Percentiles rank a stretch among this genome's conserved stretches.
These are phyloP conservation scores for Rhododendron ferrugineum DNA, from an alignment of 148 eudicot genomes.

Conservation along the genomic window DNA sequence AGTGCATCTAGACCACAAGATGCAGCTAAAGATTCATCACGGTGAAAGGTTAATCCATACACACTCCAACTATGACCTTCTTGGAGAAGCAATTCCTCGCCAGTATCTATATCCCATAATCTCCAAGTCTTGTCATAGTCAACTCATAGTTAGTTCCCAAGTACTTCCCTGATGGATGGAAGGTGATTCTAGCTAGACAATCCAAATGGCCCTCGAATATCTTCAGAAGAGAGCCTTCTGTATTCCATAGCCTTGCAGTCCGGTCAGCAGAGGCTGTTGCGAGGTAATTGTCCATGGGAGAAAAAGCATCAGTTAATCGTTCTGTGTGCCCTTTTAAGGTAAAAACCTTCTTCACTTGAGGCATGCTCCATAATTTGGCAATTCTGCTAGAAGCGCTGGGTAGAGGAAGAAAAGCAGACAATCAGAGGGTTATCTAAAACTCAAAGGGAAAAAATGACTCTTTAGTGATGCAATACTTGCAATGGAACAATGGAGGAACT, in stretches of 20 bases:
- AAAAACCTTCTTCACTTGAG: slow-evolving; percentile 52
- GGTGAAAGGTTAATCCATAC: slow-evolving; percentile 76
- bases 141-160: slow-evolving; percentile 60
- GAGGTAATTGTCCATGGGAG: slow-evolving; percentile 54
- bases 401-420: neutral
- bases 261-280: slow-evolving; percentile 95
- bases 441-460: neutral
- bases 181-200: slow-evolving; percentile 81
- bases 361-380: slow-evolving; percentile 92
- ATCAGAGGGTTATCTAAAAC: neutral
- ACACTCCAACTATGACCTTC: slow-evolving; percentile 97
- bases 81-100: slow-evolving; percentile 85
- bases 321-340: slow-evolving; percentile 85
- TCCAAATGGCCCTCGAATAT: slow-evolving; percentile 85
- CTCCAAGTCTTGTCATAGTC: slow-evolving; percentile 97
- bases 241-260: slow-evolving; percentile 75
- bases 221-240: slow-evolving; percentile 50
- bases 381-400: slow-evolving; percentile 74
- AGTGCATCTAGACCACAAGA: slow-evolving; percentile 89
- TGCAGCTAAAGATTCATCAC: slow-evolving; percentile 89
- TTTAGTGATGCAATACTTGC: too few relatives aligned
- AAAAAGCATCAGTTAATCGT: slow-evolving; percentile 79
- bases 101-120: slow-evolving; percentile 81
- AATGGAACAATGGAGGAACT: neutral
- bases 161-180: slow-evolving; percentile 90